A percentile compares a stretch with the other conserved stretches of the same genome.
These are phyloP conservation scores for Fusarium pseudocircinatum DNA, from an alignment of 2,329 filamentous ascomycete genomes.

Conservation along the genomic window DNA sequence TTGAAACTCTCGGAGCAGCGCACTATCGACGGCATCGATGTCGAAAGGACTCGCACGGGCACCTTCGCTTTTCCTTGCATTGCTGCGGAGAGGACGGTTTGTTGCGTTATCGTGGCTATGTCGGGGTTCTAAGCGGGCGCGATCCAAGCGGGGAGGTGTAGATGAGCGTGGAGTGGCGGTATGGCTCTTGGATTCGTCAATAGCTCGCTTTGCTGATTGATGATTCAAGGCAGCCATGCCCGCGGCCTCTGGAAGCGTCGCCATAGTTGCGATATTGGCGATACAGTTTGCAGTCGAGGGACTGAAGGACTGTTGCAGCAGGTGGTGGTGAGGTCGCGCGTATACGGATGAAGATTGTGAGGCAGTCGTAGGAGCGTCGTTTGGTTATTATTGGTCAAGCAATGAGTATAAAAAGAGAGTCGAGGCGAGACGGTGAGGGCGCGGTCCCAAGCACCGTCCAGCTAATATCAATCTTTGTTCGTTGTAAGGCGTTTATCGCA, in stretches of 20 bases:
- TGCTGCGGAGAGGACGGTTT: slow-evolving; percentile 49
- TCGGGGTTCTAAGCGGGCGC: slow-evolving; percentile 54
- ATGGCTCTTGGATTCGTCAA: slow-evolving; percentile 46
- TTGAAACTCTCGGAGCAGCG: slow-evolving; percentile 62
- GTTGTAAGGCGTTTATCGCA: slow-evolving; percentile 40
- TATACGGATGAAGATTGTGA: slow-evolving; percentile 8
- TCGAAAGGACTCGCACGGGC: slow-evolving; percentile 55
- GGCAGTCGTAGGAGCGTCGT: slow-evolving; percentile 3
- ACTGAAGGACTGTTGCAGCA: slow-evolving; percentile 4
- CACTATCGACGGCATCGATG: slow-evolving; percentile 60
- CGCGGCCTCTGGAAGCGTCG: slow-evolving; percentile 46
- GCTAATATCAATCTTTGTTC: slow-evolving; percentile 37
- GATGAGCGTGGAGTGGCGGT: slow-evolving; percentile 50
- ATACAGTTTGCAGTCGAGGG: slow-evolving; percentile 8
- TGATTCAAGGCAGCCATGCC: slow-evolving; percentile 44
- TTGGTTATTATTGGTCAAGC: slow-evolving; percentile 1
- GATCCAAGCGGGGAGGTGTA: slow-evolving; percentile 58
- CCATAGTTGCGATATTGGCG: slow-evolving; percentile 44
- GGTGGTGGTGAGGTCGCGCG: slow-evolving; percentile 12
- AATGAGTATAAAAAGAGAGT: slow-evolving; percentile 14
- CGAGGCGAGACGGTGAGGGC: slow-evolving; percentile 36
- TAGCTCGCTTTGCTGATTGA: slow-evolving; percentile 47
- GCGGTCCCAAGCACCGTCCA: slow-evolving; percentile 39
- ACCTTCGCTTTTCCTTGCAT: slow-evolving; percentile 49
- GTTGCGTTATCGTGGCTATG: slow-evolving; percentile 49